Evolutionary conservation across 768 basidiomycete species (phyloP).

Genomic region (Podaxis pistillaris): DNA sequence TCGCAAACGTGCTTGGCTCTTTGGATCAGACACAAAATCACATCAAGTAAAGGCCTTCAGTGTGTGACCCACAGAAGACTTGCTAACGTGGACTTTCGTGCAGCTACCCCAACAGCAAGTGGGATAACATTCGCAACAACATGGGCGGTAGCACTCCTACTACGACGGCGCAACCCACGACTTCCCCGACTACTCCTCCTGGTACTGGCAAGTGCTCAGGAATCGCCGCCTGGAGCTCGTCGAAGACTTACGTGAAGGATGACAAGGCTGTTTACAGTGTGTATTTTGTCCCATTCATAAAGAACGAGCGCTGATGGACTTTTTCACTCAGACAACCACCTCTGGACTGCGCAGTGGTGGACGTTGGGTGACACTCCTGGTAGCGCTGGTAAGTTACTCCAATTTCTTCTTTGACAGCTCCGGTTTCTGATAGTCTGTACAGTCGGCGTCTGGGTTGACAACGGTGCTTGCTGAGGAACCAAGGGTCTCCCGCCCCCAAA

Average conservation of each 20-base stretch:
- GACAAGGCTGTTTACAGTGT: constrained; percentile 45
- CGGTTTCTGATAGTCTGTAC: neutral
- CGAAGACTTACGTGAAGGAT: constrained; percentile 48
- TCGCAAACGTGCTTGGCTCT: constrained; percentile 42
- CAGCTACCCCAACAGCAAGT: constrained; percentile 68
- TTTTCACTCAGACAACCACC: constrained; percentile 36
- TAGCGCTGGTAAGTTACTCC: constrained; percentile 36
- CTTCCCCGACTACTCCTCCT: constrained; percentile 20
- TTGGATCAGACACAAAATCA: constrained; percentile 69
- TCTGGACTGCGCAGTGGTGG: constrained; percentile 68
- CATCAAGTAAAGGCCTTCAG: constrained; percentile 40
- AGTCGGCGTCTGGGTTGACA: constrained; percentile 58
- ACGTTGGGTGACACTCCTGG: constrained; percentile 57
- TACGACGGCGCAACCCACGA: constrained; percentile 23
- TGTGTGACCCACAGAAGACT: neutral
- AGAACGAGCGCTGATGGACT: neutral
- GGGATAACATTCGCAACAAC: constrained; percentile 67
- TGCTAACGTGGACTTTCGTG: neutral
- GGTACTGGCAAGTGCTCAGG: constrained; percentile 37
- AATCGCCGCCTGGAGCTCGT: constrained; percentile 47
- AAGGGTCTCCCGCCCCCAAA: neutral
- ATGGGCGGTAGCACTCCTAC: constrained; percentile 39
- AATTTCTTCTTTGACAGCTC: neutral
- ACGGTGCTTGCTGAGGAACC: constrained; percentile 39
- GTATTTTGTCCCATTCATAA: neutral